A percentile compares a stretch with the other conserved stretches of the same genome.
Evolutionary conservation across 371 early-diverging fungal species (phyloP).

Genomic region (Syncephalis fuscata): DNA sequence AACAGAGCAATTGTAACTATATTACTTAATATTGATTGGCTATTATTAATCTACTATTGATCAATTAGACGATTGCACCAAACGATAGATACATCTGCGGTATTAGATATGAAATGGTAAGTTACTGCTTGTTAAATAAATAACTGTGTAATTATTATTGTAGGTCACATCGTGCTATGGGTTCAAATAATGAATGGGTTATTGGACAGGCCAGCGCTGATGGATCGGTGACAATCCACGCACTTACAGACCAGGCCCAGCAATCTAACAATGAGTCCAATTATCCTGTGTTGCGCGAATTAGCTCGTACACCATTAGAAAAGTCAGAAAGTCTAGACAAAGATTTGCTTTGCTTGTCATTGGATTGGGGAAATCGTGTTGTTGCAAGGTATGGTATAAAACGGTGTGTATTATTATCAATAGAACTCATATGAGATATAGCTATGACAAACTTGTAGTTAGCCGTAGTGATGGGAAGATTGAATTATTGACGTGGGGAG

Average conservation of each 20-base stretch:
- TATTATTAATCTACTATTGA: constrained; percentile 7
- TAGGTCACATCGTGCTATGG: constrained; percentile 2
- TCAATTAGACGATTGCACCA: constrained; percentile 14
- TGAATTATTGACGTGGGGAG: constrained; percentile 19
- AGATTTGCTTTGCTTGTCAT: constrained; percentile 51
- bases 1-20: constrained; percentile 1
- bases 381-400: constrained; percentile 7
- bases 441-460: constrained; percentile 20
- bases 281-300: too few species aligned
- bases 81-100: constrained; percentile 45
- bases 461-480: constrained; percentile 55
- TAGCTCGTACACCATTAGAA: neutral
- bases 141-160: neutral
- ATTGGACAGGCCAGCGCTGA: constrained; percentile 3
- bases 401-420: constrained; percentile 1
- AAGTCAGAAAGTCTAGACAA: constrained; percentile 12
- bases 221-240: constrained; percentile 1
- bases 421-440: constrained; percentile 15
- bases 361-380: constrained; percentile 79
- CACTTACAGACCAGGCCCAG: neutral
- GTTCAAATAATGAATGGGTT: neutral
- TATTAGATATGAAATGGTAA: constrained; percentile 75
- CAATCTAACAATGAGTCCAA: neutral
- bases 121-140: neutral
- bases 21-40: constrained; percentile 2